Evolutionary conservation across 208 protist genomes (phyloP), one percentile per base, ranked within the genome.

Genomic region (Leishmania tarentolae): DNA sequence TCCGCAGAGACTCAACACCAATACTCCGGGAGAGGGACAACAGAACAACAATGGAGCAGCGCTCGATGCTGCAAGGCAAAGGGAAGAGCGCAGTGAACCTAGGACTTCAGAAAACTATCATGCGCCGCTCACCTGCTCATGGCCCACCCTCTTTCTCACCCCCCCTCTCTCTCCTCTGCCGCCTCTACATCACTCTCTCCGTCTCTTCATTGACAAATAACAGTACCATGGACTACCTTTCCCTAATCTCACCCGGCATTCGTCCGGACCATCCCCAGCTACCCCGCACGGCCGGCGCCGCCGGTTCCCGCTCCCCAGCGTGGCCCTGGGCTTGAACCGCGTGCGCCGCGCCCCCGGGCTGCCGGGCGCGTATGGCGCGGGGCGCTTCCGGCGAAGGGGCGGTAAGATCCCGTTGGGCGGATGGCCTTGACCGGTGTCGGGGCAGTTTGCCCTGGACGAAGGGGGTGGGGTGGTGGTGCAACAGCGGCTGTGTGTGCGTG

Each of bases 281-380:
- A 35, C 50, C n/a, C 28, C 65, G 47, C 59, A 74, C 40, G 24
- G 46, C 3, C 13, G 69, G n/a, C 40, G 40, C 40, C 40, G 85
- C 75, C 35, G 72, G 82, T 65, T 93, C 15, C 91, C 75, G 87
- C 89, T n/a, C 83, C 76, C 21, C 52, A 79, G 57, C 57, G n/a
- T 17, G 56, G n/a, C 56, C 19, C 56, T 61, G 56, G 24, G 28
- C 56, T 4, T 24, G 56, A 17, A 17, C 56, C 6, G 28, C 56
- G 19, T 61, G 56, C n/a, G 24, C 56, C 8, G 50, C 1, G 15
- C 50, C 2, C 0, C 31, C 1, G 31, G 31, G n/a, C 61, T 9
- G 31, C 3, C 31, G 0, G 61, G 61, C 61, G 4, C 61, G 7
- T 7, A 40, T 40, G 31, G 24, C 31, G 31, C 61, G 31, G 15